phyloP scores from a whole-genome alignment of 108 stramenopile genomes.

The Seminavis robusta region DNA sequence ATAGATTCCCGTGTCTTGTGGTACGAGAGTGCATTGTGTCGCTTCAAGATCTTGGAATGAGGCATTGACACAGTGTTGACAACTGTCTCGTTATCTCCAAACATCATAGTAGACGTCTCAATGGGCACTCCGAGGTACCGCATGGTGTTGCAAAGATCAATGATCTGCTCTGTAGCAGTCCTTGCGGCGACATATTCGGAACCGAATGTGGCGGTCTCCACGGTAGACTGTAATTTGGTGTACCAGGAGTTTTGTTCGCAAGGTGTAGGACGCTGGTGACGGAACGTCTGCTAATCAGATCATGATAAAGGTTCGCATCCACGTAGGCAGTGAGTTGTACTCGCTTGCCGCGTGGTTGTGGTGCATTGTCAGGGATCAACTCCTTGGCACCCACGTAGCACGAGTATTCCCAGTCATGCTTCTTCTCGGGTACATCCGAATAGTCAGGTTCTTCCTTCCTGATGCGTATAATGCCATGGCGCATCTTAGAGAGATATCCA shows the following conservation, averaged over 20 bases:
- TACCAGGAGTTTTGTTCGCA: slow-evolving; percentile 31
- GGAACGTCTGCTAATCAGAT: slow-evolving; percentile 7
- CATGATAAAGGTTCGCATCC: slow-evolving; percentile 29
- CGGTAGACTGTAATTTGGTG: slow-evolving; percentile 20
- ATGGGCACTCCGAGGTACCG: slow-evolving; percentile 31
- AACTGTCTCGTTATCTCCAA: slow-evolving; percentile 15
- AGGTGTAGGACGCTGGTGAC: slow-evolving; percentile 23
- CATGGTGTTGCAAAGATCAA: slow-evolving; percentile 6
- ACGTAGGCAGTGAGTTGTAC: slow-evolving; percentile 14
- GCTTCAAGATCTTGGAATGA: neutral
- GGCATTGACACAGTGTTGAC: neutral
- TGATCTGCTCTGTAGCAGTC: slow-evolving; percentile 12
- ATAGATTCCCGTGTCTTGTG: neutral
- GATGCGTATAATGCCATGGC: slow-evolving; percentile 7
- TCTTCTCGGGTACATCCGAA: neutral
- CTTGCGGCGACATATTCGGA: slow-evolving; percentile 18
- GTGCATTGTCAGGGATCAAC: slow-evolving; percentile 5
- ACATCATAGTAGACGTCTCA: slow-evolving; percentile 12
- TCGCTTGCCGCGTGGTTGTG: slow-evolving; percentile 10
- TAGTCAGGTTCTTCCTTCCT: neutral
- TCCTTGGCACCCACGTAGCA: slow-evolving; percentile 13
- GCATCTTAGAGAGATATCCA: slow-evolving; percentile 18
- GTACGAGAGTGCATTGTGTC: neutral
- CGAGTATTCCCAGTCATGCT: slow-evolving; percentile 3
- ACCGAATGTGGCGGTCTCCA: slow-evolving; percentile 30